These are phyloP conservation scores for Plenodomus tracheiphilus DNA, from an alignment of 2,329 filamentous ascomycete genomes.

Conservation along the genomic window DNA sequence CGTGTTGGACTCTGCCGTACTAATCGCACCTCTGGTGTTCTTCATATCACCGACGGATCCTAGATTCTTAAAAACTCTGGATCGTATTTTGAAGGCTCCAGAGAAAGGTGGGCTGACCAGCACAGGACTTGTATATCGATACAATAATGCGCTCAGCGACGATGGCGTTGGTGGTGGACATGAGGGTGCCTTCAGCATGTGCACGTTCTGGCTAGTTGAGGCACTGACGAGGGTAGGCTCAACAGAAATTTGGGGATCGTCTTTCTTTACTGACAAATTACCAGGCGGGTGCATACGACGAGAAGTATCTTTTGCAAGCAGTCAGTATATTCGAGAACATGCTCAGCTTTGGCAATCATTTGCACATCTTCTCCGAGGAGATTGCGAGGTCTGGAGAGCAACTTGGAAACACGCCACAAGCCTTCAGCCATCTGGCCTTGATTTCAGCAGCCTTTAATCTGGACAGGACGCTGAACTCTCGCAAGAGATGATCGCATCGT, in stretches of 20 bases:
- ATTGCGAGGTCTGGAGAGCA: slow-evolving; percentile 76
- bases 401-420: slow-evolving; percentile 78
- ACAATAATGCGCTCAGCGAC: slow-evolving; percentile 68
- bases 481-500: slow-evolving; percentile 3
- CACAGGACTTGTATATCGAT: slow-evolving; percentile 75
- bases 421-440: slow-evolving; percentile 75
- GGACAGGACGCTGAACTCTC: slow-evolving; percentile 51
- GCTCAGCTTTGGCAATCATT: slow-evolving; percentile 74
- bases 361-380: slow-evolving; percentile 79
- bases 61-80: slow-evolving; percentile 71
- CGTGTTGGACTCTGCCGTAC: slow-evolving; percentile 71
- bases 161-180: slow-evolving; percentile 70
- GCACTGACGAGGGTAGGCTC: slow-evolving; percentile 68
- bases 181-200: slow-evolving; percentile 80
- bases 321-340: slow-evolving; percentile 78
- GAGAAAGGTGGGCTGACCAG: slow-evolving; percentile 77
- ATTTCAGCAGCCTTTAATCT: slow-evolving; percentile 79
- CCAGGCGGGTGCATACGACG: slow-evolving; percentile 56
- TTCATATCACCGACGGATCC: slow-evolving; percentile 79
- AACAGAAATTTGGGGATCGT: slow-evolving; percentile 13
- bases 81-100: slow-evolving; percentile 70
- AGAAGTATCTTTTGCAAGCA: slow-evolving; percentile 63
- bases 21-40: slow-evolving; percentile 78
- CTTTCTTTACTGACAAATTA: slow-evolving; percentile 8
- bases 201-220: slow-evolving; percentile 82